These are phyloP conservation scores for Echinosophora koreensis DNA, from an alignment of 306 rosid genomes.

Conservation along the genomic window DNA sequence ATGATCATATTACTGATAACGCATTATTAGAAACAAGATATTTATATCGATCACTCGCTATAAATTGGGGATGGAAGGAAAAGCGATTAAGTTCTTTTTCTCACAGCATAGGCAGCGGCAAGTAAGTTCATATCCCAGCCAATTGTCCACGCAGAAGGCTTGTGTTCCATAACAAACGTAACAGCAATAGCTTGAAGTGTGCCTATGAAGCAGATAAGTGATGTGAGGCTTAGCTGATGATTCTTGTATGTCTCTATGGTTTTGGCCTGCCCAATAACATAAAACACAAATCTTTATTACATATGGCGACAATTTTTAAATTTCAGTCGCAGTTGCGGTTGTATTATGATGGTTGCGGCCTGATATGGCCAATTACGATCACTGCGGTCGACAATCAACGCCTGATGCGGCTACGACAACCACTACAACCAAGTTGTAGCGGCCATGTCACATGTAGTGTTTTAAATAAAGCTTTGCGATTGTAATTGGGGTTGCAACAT, in stretches of 20 bases:
- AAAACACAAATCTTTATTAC: neutral
- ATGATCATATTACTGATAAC: neutral
- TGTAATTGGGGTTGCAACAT: too few relatives aligned
- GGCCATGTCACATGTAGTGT: too few relatives aligned
- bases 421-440: too few relatives aligned
- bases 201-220: constrained; percentile 79
- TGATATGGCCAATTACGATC: too few relatives aligned
- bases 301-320: neutral
- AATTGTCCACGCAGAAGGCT: constrained; percentile 79
- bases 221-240: constrained; percentile 84
- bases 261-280: constrained; percentile 59
- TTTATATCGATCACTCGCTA: neutral
- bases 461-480: too few relatives aligned
- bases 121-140: constrained; percentile 94
- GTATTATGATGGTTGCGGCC: too few relatives aligned
- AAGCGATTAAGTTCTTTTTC: constrained; percentile 35
- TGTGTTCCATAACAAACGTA: constrained; percentile 78
- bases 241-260: constrained; percentile 80
- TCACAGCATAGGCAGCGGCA: constrained; percentile 98
- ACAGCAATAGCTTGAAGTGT: constrained; percentile 90
- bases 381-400: too few relatives aligned
- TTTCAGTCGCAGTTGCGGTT: too few relatives aligned
- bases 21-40: too few relatives aligned
- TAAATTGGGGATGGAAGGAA: neutral
- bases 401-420: too few relatives aligned